Evolutionary conservation across 2,329 filamentous ascomycete species (phyloP).

Genomic region (Colletotrichum filicis): DNA sequence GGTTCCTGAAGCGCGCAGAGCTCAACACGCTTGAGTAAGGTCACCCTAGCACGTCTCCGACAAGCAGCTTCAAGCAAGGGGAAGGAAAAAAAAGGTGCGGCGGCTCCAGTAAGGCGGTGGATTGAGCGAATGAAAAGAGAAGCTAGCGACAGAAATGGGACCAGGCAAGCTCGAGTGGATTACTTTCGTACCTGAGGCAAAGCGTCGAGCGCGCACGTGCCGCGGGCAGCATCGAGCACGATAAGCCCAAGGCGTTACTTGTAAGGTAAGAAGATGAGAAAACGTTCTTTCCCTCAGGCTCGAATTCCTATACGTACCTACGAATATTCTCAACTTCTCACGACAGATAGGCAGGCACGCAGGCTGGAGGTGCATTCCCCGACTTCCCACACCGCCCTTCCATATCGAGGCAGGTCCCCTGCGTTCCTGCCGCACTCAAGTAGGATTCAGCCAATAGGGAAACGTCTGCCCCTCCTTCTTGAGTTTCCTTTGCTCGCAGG

Average conservation of each 20-base stretch:
- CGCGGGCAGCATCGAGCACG: neutral
- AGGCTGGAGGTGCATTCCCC: neutral
- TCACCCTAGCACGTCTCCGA: neutral
- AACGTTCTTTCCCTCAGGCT: neutral
- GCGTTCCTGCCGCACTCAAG: conserved; percentile 26
- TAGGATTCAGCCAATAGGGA: conserved; percentile 10
- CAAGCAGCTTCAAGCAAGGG: neutral
- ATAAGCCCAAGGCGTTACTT: neutral
- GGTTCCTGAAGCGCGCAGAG: neutral
- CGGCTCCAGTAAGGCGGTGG: neutral
- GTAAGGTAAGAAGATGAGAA: neutral
- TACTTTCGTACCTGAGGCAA: neutral
- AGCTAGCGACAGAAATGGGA: no score
- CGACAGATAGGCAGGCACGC: neutral
- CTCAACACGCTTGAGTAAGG: conserved; percentile 5
- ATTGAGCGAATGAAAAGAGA: neutral
- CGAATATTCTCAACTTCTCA: neutral
- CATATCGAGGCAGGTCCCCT: conserved; percentile 32
- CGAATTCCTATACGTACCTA: neutral
- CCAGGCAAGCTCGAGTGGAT: neutral
- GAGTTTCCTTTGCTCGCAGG: neutral
- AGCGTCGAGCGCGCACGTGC: neutral
- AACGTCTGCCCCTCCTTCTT: conserved; percentile 11
- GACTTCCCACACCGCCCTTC: conserved; percentile 28
- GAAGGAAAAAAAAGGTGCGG: neutral